phyloP scores from a whole-genome alignment of 2,329 filamentous ascomycete genomes.

The Fusarium secorum region DNA sequence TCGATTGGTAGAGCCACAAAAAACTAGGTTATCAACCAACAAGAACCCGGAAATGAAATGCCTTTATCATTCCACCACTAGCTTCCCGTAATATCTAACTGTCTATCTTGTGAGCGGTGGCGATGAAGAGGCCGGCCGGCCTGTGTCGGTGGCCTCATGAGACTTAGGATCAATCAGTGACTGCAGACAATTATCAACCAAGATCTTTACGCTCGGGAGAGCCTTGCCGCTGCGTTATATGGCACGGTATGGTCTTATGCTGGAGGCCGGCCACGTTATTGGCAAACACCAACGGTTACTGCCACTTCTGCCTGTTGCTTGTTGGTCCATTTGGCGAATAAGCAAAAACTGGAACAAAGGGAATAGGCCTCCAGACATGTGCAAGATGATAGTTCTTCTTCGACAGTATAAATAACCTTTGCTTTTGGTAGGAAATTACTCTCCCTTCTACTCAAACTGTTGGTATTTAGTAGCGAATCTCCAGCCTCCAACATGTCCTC shows the following conservation, averaged over 20 bases:
- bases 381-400: background rate
- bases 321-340: background rate
- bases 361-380: background rate
- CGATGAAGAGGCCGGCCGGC: background rate
- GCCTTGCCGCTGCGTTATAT: background rate
- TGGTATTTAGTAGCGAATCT: background rate
- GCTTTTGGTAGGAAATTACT: background rate
- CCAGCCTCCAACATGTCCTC: background rate
- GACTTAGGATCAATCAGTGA: background rate
- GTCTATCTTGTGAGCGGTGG: background rate
- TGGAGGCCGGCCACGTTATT: background rate
- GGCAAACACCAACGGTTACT: background rate
- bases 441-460: no score
- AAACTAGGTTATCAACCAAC: no score
- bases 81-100: background rate
- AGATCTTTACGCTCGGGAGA: background rate
- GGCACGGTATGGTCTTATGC: background rate
- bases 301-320: background rate
- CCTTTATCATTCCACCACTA: rapidly evolving
- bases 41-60: no score
- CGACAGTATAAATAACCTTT: no score
- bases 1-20: background rate
- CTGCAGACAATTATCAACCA: no score
- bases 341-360: background rate
- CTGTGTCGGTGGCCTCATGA: background rate